Evolutionary conservation across 2,329 filamentous ascomycete genomes (phyloP).

Genomic region (Endocalyx cinctus): DNA sequence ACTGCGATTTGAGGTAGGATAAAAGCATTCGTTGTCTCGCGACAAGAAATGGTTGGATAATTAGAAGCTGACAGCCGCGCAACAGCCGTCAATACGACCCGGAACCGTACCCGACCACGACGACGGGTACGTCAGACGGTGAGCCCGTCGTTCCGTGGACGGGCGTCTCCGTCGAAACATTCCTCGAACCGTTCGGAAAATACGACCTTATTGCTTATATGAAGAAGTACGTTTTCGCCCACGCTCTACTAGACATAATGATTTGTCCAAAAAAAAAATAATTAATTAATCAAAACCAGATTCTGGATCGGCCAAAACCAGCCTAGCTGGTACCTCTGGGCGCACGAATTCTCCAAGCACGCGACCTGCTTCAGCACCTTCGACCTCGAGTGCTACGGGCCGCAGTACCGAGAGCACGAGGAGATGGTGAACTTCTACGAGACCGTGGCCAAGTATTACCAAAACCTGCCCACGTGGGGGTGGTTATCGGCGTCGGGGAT

Average conservation of each 20-base stretch:
- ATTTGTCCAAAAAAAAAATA: neutral
- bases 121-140: slow-evolving; percentile 49
- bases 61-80: neutral
- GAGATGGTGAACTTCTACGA: slow-evolving; percentile 62
- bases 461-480: slow-evolving; percentile 52
- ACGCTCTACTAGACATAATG: too few relatives aligned
- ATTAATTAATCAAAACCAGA: too few relatives aligned
- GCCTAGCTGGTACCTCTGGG: slow-evolving; percentile 59
- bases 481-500: slow-evolving; percentile 56
- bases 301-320: slow-evolving; percentile 57
- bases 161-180: slow-evolving; percentile 53
- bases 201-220: slow-evolving; percentile 60
- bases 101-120: slow-evolving; percentile 57
- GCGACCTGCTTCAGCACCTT: slow-evolving; percentile 65
- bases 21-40: neutral
- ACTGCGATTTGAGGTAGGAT: slow-evolving; percentile 52
- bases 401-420: slow-evolving; percentile 48
- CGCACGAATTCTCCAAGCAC: slow-evolving; percentile 64
- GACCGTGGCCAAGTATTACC: slow-evolving; percentile 54
- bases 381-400: slow-evolving; percentile 60
- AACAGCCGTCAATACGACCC: slow-evolving; percentile 59
- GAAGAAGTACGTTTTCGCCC: slow-evolving; percentile 41
- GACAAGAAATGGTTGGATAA: neutral
- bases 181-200: slow-evolving; percentile 53
- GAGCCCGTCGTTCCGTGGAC: slow-evolving; percentile 53